Evolutionary conservation across 2,329 filamentous ascomycete genomes (phyloP).

Genomic region (Scedosporium apiospermum): DNA sequence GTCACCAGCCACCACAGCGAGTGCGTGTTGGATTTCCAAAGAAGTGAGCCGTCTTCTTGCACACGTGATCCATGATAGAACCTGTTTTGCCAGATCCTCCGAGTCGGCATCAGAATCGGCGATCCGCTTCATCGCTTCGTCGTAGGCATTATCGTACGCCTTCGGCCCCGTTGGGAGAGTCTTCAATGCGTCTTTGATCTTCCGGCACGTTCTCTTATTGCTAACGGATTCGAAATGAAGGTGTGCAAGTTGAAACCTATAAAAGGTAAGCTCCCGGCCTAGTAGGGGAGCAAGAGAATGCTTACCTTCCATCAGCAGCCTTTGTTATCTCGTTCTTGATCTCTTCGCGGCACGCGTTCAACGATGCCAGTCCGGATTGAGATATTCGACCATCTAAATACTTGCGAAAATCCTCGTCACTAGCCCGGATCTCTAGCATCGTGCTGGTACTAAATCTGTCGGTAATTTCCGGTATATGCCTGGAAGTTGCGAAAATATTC

Average conservation of each 20-base stretch:
- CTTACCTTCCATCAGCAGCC: slow-evolving; percentile 7
- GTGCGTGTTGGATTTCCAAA: slow-evolving; percentile 30
- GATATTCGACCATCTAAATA: not conserved
- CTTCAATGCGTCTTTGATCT: slow-evolving; percentile 14
- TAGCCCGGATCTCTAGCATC: slow-evolving; percentile 8
- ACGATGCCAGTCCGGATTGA: slow-evolving; percentile 1
- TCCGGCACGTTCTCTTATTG: slow-evolving; percentile 17
- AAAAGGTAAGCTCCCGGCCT: not conserved
- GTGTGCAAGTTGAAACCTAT: not conserved
- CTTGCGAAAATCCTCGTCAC: slow-evolving; percentile 5
- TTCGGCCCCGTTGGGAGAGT: slow-evolving; percentile 20
- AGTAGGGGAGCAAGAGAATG: no score
- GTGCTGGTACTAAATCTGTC: not conserved
- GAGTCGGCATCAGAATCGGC: slow-evolving; percentile 21
- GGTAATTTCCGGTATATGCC: slow-evolving; percentile 7
- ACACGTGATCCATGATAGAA: slow-evolving; percentile 30
- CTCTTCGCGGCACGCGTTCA: slow-evolving; percentile 6
- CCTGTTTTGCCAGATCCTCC: slow-evolving; percentile 24
- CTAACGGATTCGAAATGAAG: slow-evolving; percentile 13
- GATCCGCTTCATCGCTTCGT: slow-evolving; percentile 30
- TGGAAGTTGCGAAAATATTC: not conserved
- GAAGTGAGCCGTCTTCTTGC: slow-evolving; percentile 22
- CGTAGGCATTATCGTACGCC: slow-evolving; percentile 22
- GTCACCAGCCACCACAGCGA: slow-evolving; percentile 23
- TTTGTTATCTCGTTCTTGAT: slow-evolving; percentile 7